phyloP scores from a whole-genome alignment of 257 asterid genomes.

The Capsicum pubescens region DNA sequence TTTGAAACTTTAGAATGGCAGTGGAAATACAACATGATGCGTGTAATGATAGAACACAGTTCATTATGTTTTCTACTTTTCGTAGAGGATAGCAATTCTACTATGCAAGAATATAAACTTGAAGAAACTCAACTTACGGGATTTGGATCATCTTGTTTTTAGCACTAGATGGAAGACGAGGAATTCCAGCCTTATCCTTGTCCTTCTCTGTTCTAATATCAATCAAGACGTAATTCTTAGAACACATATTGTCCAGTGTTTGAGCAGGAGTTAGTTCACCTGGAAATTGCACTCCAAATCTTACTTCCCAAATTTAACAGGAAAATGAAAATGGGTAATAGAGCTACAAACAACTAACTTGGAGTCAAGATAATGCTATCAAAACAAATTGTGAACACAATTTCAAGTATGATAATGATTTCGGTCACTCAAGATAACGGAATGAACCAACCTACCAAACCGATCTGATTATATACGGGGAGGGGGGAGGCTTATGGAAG shows the following conservation, averaged over 20 bases:
- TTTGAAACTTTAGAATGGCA: background rate
- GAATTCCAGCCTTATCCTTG: constrained; percentile 82
- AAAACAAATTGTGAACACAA: background rate
- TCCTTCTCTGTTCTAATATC: constrained; percentile 97
- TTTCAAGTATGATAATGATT: constrained; percentile 1
- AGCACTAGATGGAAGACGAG: constrained; percentile 87
- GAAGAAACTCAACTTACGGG: constrained; percentile 64
- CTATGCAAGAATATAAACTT: background rate
- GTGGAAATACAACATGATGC: background rate
- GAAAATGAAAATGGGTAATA: background rate
- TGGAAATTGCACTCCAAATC: constrained; percentile 37
- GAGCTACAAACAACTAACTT: background rate
- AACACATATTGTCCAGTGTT: constrained; percentile 76
- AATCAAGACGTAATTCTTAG: constrained; percentile 78
- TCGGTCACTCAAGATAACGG: background rate
- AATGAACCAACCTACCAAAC: background rate
- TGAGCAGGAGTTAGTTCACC: constrained; percentile 90
- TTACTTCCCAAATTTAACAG: background rate
- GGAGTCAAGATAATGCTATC: background rate
- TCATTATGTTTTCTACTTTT: background rate
- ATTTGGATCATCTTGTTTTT: constrained; percentile 71
- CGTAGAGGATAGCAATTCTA: background rate
- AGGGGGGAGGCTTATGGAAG: background rate
- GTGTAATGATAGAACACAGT: background rate
- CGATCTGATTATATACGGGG: background rate